Base-by-base conservation (phyloP, 495 filamentous ascomycete genomes). In the Penicillium coprophilum region DNA sequence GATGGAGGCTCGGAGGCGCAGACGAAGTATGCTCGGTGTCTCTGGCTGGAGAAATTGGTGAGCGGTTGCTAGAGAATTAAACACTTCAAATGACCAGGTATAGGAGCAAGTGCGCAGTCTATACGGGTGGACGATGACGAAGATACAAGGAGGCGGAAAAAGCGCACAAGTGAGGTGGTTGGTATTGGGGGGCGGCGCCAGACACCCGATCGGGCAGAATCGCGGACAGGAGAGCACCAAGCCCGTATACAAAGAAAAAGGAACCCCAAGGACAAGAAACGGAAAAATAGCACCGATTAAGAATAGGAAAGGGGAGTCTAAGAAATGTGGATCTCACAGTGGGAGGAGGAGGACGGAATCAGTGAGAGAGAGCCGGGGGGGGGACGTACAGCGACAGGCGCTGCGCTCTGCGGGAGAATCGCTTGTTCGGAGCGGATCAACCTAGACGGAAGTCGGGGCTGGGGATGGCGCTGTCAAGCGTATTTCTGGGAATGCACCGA, bases 361-460 rank as follows among this genome's bases (percentile, higher is more conserved):
- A 52, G 50, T 50, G 66, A 59, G 66, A 67, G 56, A 64, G 62
- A 66, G 63, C 63, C 63, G 64, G 67, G 63, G 62, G 62, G 24
- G 50, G 50, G 50, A 52, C 50, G 34, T 65, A 65, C 61, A 59
- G 59, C 59, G 60, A 65, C 62, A 58, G 55, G 47, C 59, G 52
- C 58, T 68, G 53, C 61, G 57, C 53, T 61, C 66, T 68, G 69
- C 64, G 64, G 66, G 66, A 63, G 66, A 71, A 66, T 77, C 74
- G 74, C 74, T 77, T 77, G 74, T 69, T 74, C 74, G 74, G 72
- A 68, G 28, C 74, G 74, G 74, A 77, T 73, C 58, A 77, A 69
- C 69, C 53, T 56, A 48, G 9, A 50, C 67, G 64, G 66, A 69
- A 56, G 46, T 45, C 63, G 63, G 66, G 71, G 71, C 71, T 73